Evolutionary conservation across 352 stramenopile genomes (phyloP).

Genomic region (Phytophthora palmivora): DNA sequence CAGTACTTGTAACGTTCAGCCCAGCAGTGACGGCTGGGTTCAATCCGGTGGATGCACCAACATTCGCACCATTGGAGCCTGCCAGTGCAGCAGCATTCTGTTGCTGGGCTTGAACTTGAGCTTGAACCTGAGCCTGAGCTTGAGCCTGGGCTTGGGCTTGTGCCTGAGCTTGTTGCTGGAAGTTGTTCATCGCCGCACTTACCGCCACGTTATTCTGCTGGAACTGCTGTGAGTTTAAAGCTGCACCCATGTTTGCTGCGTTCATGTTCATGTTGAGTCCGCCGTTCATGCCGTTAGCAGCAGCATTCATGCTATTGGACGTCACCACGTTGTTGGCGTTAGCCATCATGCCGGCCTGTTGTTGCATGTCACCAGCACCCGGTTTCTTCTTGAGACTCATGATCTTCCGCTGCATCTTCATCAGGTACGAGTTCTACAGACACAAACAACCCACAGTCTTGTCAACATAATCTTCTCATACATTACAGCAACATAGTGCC

Average conservation of each 20-base stretch:
- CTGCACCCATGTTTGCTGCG: constrained; percentile 31
- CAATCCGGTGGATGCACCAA: constrained; percentile 32
- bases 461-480: constrained; percentile 9
- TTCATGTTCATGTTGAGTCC: constrained; percentile 55
- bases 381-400: constrained; percentile 81
- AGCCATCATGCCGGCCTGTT: constrained; percentile 40
- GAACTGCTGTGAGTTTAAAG: constrained; percentile 50
- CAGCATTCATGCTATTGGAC: constrained; percentile 37
- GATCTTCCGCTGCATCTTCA: constrained; percentile 89
- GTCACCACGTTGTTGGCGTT: constrained; percentile 39
- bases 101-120: constrained; percentile 29
- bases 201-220: constrained; percentile 43
- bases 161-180: constrained; percentile 57
- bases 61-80: constrained; percentile 21
- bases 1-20: constrained; percentile 33
- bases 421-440: constrained; percentile 76
- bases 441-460: constrained; percentile 2
- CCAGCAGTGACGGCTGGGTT: constrained; percentile 39
- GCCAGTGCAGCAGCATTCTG: constrained; percentile 32
- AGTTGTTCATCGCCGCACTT: constrained; percentile 63
- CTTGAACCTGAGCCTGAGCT: constrained; percentile 33
- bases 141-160: constrained; percentile 36
- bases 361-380: constrained; percentile 42
- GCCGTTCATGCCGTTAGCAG: constrained; percentile 35
- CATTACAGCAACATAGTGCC: background rate